Evolutionary conservation across 306 rosid species (phyloP).

Genomic region (Cucurbita ficifolia): DNA sequence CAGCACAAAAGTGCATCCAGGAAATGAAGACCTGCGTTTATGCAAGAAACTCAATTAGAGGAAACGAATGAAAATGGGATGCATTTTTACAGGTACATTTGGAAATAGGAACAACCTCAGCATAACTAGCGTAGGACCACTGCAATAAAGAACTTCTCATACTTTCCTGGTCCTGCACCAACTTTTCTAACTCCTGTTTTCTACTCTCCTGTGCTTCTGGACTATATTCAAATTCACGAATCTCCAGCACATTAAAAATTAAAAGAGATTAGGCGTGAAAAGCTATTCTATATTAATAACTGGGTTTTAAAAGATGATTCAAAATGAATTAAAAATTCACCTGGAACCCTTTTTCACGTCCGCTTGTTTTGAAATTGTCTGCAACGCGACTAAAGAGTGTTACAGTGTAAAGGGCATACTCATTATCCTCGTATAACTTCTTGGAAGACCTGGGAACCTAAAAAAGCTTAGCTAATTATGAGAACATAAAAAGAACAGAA

Average conservation of each 20-base stretch:
- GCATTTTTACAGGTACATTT: not conserved
- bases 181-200: slow-evolving; percentile 65
- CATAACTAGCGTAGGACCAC: slow-evolving; percentile 85
- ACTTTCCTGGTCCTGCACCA: slow-evolving; percentile 69
- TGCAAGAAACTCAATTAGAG: slow-evolving; percentile 7
- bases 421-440: slow-evolving; percentile 80
- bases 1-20: slow-evolving; percentile 94
- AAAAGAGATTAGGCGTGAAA: slow-evolving; percentile 12
- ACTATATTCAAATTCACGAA: slow-evolving; percentile 79
- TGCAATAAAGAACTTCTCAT: slow-evolving; percentile 72
- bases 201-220: slow-evolving; percentile 63
- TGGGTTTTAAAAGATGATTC: slow-evolving; percentile 5
- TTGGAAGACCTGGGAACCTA: slow-evolving; percentile 91
- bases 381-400: slow-evolving; percentile 77
- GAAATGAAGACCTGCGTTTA: slow-evolving; percentile 66
- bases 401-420: slow-evolving; percentile 79
- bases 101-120: slow-evolving; percentile 41
- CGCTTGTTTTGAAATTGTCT: slow-evolving; percentile 74
- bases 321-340: slow-evolving; percentile 27
- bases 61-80: not conserved
- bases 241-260: slow-evolving; percentile 31
- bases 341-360: slow-evolving; percentile 80
- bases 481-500: slow-evolving; percentile 15
- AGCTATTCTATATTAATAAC: not conserved
- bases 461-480: slow-evolving; percentile 23